These are phyloP conservation scores for Arthrocladium fulminans DNA, from an alignment of 2,329 filamentous ascomycete species.

Conservation along the genomic window DNA sequence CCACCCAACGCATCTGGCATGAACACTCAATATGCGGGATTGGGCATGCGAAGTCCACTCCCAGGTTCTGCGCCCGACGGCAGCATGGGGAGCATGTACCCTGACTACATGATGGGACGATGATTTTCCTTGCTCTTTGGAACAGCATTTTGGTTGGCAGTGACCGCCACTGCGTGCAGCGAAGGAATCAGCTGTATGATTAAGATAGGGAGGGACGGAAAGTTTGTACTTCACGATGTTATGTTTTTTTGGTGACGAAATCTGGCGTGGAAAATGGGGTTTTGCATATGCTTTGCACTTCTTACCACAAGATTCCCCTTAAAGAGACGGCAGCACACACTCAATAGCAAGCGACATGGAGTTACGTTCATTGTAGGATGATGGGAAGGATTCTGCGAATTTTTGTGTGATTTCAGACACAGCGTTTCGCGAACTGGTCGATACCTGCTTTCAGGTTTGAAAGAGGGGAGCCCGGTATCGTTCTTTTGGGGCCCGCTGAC, in stretches of 20 bases:
- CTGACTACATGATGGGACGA: slow-evolving; percentile 43
- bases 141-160: no score
- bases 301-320: neutral
- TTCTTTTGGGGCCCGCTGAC: no score
- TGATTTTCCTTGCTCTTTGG: no score
- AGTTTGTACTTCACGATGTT: neutral
- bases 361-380: neutral
- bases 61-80: slow-evolving; percentile 26
- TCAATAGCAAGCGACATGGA: neutral
- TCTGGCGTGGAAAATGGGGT: neutral
- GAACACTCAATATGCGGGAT: slow-evolving; percentile 22
- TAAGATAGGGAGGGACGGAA: neutral
- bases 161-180: no score
- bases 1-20: slow-evolving; percentile 14
- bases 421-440: no score
- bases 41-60: slow-evolving; percentile 23
- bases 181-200: neutral
- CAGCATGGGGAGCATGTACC: slow-evolving; percentile 28
- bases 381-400: neutral
- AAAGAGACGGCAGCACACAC: neutral
- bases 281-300: neutral
- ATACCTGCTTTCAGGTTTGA: no score
- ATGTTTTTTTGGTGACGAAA: neutral
- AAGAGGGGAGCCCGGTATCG: no score
- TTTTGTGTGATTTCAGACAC: neutral